phyloP scores from a whole-genome alignment of 208 protist species.

The Leishmania turanica region DNA sequence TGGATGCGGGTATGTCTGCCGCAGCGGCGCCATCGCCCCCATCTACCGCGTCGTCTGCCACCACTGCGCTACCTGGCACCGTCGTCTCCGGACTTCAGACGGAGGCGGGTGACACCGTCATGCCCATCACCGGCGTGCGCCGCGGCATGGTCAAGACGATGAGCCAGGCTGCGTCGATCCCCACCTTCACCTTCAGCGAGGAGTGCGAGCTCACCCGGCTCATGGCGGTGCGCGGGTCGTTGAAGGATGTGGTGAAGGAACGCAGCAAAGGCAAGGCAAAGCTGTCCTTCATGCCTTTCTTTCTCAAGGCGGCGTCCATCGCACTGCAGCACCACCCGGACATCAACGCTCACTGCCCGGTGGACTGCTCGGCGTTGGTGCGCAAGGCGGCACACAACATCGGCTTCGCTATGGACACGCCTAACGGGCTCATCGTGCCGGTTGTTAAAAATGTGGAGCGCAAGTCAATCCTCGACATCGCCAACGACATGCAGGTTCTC shows the following conservation, averaged over 20 bases:
- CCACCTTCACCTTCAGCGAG: conserved; percentile 92
- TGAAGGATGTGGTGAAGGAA: conserved; percentile 53
- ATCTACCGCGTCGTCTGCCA: neutral
- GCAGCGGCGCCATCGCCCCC: neutral
- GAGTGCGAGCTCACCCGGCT: conserved; percentile 88
- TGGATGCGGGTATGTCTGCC: neutral
- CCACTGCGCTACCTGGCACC: neutral
- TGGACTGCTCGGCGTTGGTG: conserved; percentile 64
- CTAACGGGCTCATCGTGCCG: conserved; percentile 95
- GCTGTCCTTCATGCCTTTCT: conserved; percentile 94
- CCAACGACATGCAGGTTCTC: conserved; percentile 90
- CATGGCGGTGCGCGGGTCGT: conserved; percentile 42
- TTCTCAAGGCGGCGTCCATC: conserved; percentile 95
- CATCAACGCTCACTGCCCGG: conserved; percentile 82
- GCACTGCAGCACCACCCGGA: conserved; percentile 87
- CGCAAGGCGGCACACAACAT: conserved; percentile 94
- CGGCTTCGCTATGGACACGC: conserved; percentile 96
- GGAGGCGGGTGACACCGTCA: conserved; percentile 34
- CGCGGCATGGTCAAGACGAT: conserved; percentile 95
- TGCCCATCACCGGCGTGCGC: conserved; percentile 54
- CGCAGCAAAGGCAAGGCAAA: conserved; percentile 33
- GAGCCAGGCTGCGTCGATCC: conserved; percentile 82
- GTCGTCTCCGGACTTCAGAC: conserved; percentile 2
- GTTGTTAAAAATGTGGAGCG: conserved; percentile 92
- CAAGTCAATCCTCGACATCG: conserved; percentile 92